These are phyloP conservation scores for Adenanthera pavonina DNA, from an alignment of 306 rosid species.

Conservation along the genomic window DNA sequence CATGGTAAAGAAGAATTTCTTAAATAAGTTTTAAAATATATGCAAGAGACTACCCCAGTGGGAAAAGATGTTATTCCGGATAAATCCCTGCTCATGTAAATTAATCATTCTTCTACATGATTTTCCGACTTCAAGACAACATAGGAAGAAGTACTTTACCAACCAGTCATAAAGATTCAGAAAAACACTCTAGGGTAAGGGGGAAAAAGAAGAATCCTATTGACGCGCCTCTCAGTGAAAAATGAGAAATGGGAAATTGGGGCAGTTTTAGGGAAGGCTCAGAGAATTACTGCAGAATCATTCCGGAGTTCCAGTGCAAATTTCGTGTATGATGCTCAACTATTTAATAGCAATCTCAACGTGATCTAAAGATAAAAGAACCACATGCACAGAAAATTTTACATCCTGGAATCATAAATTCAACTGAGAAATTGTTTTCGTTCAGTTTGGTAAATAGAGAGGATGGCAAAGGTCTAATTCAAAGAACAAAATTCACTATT, in stretches of 20 bases:
- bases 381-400: neutral
- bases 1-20: conserved; percentile 1
- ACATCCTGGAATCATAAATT: conserved; percentile 13
- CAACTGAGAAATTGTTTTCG: neutral
- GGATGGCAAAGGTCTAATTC: conserved; percentile 9
- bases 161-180: neutral
- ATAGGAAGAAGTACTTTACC: neutral
- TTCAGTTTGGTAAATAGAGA: conserved; percentile 20
- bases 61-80: neutral
- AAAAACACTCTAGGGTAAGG: conserved; percentile 13
- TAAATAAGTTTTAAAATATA: conserved; percentile 33
- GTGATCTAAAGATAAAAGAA: conserved; percentile 13
- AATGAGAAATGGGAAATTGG: conserved; percentile 14
- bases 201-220: neutral
- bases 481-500: conserved; percentile 4
- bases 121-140: neutral
- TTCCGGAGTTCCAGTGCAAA: conserved; percentile 23
- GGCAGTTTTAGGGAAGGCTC: conserved; percentile 22
- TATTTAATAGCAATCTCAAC: conserved; percentile 4
- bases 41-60: conserved; percentile 17
- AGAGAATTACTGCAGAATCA: conserved; percentile 32
- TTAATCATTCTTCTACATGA: neutral
- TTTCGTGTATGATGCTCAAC: conserved; percentile 13
- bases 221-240: conserved; percentile 26
- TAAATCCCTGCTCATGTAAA: neutral